Base-by-base conservation (phyloP, 2,329 filamentous ascomycete species). In the Ophiostoma perfectum region DNA sequence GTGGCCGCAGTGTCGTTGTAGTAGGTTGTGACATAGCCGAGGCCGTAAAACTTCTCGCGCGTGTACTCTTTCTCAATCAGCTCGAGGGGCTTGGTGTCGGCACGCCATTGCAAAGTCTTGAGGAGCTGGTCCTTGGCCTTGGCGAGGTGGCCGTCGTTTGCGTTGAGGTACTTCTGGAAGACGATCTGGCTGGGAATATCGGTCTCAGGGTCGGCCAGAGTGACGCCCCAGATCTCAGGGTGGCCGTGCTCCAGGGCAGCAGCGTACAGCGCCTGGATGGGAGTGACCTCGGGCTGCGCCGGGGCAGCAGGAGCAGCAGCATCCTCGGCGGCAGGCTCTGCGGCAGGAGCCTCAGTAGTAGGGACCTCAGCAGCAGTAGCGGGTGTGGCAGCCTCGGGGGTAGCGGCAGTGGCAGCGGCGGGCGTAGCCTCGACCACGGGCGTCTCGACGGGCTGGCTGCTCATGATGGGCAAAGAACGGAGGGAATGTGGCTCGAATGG, bases 131-230 rank as follows among this genome's bases (percentile, higher is more conserved):
- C 86, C 76, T 89, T 88, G 16, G 93, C 91, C 76, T 88, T 88
- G 67, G 82, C 81, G 6, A 92, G 77, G 75, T 96, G 88, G 71
- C 89, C 88, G 71, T 88, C 87, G 77, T 97, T 97, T 76, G 93
- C 94, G 73, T 93, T 91, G 68, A 98, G 86, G 80, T 93, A 97
- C 81, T 97, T 98, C 77, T 96, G 92, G 65, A 97, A 83, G 66
- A 97, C 86, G 74, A 97, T 88, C 76, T 90, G 89, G 64, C 90
- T 93, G 67, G 91, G 91, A 66, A 93, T 83, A 74, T 92, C 83
- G 55, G 79, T 76, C 3, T 74, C 77, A 27, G 80, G 78, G 69
- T 81, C 78, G 14, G 78, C 78, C 62, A 97, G 86, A 44, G 84
- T 81, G 67, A 97, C 87, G 65, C 93, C 93, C 87, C 93, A 98